Conservation (phyloP, 2,329 filamentous ascomycete genomes). For the Aspergillus sp. region DNA sequence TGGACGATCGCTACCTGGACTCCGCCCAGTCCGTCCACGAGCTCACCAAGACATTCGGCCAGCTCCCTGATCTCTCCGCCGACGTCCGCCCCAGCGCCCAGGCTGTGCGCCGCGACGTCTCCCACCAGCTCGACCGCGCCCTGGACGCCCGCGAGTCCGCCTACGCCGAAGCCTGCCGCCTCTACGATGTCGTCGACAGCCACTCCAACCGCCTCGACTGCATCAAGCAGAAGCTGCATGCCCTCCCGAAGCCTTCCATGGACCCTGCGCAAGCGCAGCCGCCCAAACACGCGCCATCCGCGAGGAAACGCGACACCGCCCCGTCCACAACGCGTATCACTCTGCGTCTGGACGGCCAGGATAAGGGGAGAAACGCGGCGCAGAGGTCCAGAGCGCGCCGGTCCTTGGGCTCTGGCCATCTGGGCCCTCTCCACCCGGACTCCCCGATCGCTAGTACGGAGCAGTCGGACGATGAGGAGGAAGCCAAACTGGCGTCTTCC, state of each 20-base stretch:
- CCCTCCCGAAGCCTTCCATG: conserved; percentile 51
- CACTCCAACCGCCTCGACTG: conserved; percentile 49
- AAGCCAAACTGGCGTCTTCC: conserved; percentile 17
- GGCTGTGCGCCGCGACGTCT: conserved; percentile 47
- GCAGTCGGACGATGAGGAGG: conserved; percentile 33
- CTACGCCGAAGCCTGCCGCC: conserved; percentile 46
- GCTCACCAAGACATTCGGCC: conserved; percentile 34
- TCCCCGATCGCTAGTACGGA: conserved; percentile 39
- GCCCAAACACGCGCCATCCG: conserved; percentile 31
- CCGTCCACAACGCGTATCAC: conserved; percentile 32
- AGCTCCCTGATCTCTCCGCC: conserved; percentile 42
- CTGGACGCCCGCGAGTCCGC: conserved; percentile 48
- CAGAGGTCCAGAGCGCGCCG: conserved; percentile 31
- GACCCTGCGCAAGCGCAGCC: conserved; percentile 46
- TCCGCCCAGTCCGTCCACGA: conserved; percentile 34
- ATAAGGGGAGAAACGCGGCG: conserved; percentile 9
- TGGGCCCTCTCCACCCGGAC: conserved; percentile 33
- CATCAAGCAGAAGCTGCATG: conserved; percentile 53
- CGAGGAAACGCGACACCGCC: conserved; percentile 28
- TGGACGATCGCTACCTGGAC: conserved; percentile 37
- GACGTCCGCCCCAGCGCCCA: conserved; percentile 44
- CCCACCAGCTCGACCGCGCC: conserved; percentile 45
- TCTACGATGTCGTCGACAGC: conserved; percentile 49
- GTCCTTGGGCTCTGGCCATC: conserved; percentile 25
- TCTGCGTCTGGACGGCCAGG: conserved; percentile 29